Conservation (phyloP, 2,329 filamentous ascomycete genomes). For the Incumbomyces lentus region DNA sequence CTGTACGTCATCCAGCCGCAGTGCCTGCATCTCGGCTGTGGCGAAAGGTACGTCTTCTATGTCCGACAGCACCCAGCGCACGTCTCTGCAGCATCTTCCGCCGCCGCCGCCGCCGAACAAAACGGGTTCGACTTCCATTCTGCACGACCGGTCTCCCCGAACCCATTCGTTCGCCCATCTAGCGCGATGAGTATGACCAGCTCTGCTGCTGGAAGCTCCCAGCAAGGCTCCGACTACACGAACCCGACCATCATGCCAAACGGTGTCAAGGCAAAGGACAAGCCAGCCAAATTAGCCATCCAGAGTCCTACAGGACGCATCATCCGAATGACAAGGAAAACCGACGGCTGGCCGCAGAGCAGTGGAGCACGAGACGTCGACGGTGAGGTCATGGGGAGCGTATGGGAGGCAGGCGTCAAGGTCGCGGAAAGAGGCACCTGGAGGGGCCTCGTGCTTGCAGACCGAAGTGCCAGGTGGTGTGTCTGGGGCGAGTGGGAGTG, state of each 20-base stretch:
- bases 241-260: slow-evolving; percentile 44
- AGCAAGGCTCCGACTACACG: slow-evolving; percentile 31
- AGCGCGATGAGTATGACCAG: slow-evolving; percentile 53
- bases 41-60: slow-evolving; percentile 96
- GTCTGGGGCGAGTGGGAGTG: slow-evolving; percentile 61
- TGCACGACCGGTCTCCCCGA: slow-evolving; percentile 16
- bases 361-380: slow-evolving; percentile 21
- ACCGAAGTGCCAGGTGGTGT: slow-evolving; percentile 57
- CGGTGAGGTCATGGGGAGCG: slow-evolving; percentile 40
- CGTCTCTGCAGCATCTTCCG: slow-evolving; percentile 10
- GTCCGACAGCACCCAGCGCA: slow-evolving; percentile 79
- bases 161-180: slow-evolving; percentile 41
- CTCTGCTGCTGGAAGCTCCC: slow-evolving; percentile 41
- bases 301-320: slow-evolving; percentile 94
- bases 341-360: slow-evolving; percentile 36
- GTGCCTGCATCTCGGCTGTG: slow-evolving; percentile 74
- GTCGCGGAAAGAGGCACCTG: slow-evolving; percentile 54
- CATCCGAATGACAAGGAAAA: slow-evolving; percentile 50
- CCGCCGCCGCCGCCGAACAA: slow-evolving; percentile 11
- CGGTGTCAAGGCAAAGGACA: slow-evolving; percentile 47
- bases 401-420: slow-evolving; percentile 59
- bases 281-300: slow-evolving; percentile 90
- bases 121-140: slow-evolving; percentile 14
- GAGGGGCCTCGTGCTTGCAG: slow-evolving; percentile 54
- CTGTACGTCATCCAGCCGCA: slow-evolving; percentile 96